Evolutionary conservation across 208 protist species (phyloP).

Genomic region (Acanthamoeba culbertsoni): DNA sequence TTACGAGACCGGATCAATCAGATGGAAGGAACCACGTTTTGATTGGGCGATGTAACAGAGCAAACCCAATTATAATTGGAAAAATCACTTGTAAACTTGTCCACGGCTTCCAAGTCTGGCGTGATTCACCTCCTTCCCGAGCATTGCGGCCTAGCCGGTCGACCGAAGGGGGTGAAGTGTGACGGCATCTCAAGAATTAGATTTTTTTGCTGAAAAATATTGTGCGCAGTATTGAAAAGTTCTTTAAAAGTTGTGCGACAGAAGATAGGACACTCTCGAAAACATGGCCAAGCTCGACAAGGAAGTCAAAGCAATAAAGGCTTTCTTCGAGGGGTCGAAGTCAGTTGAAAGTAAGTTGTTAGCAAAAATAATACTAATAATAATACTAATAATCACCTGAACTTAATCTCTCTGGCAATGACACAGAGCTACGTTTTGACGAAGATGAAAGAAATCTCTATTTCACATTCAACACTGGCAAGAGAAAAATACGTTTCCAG

Average conservation of each 20-base stretch:
- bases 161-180: no score
- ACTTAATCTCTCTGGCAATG: neutral
- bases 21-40: neutral
- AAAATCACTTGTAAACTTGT: no score
- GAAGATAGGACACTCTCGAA: no score
- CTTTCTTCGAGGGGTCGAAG: constrained; percentile 15
- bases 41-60: no score
- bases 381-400: neutral
- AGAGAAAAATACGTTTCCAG: neutral
- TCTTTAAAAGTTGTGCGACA: no score
- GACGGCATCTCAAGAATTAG: no score
- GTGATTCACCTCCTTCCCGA: no score
- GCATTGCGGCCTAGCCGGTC: no score
- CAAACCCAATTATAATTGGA: no score
- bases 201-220: no score
- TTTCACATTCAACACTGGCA: neutral
- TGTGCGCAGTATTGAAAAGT: no score
- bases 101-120: no score
- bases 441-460: constrained; percentile 42
- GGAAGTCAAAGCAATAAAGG: constrained; percentile 3
- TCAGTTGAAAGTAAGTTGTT: neutral
- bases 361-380: neutral
- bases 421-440: constrained; percentile 1
- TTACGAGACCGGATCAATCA: neutral
- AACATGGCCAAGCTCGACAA: constrained; percentile 18